Evolutionary conservation across 2,329 filamentous ascomycete species (phyloP).

Genomic region (Ophiostoma quercus): DNA sequence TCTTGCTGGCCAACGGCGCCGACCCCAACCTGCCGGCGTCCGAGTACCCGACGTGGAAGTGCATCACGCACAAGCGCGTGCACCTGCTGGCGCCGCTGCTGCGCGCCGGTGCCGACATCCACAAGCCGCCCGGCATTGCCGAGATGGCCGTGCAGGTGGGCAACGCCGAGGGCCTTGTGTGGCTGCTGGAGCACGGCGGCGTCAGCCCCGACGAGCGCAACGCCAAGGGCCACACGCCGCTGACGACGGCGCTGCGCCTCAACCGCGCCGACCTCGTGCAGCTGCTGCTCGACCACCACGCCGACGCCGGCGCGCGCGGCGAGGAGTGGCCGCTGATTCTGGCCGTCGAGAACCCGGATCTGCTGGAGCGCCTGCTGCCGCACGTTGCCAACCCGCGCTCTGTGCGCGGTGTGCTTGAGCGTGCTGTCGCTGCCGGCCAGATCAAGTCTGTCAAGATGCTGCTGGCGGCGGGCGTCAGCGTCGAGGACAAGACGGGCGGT

Average conservation of each 20-base stretch:
- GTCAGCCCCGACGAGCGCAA: slow-evolving; percentile 35
- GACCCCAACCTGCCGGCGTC: slow-evolving; percentile 33
- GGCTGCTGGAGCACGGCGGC: slow-evolving; percentile 34
- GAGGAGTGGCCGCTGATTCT: slow-evolving; percentile 60
- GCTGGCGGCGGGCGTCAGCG: slow-evolving; percentile 57
- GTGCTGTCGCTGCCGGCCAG: slow-evolving; percentile 49
- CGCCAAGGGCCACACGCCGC: slow-evolving; percentile 32
- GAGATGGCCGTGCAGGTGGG: slow-evolving; percentile 34
- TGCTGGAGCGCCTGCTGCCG: slow-evolving; percentile 47
- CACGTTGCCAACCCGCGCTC: slow-evolving; percentile 51
- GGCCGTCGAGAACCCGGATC: slow-evolving; percentile 56
- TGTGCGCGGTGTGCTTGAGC: slow-evolving; percentile 32
- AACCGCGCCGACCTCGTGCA: slow-evolving; percentile 48
- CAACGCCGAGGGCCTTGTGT: slow-evolving; percentile 37
- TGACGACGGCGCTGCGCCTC: slow-evolving; percentile 32
- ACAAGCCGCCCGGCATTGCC: slow-evolving; percentile 33
- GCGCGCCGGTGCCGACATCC: slow-evolving; percentile 34
- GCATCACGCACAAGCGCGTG: slow-evolving; percentile 30
- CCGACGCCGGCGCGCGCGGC: slow-evolving; percentile 32
- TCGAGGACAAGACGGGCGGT: slow-evolving; percentile 67
- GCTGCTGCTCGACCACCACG: slow-evolving; percentile 35
- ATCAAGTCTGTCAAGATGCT: slow-evolving; percentile 63
- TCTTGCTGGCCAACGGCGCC: slow-evolving; percentile 37
- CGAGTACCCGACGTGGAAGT: slow-evolving; percentile 36
- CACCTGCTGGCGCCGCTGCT: slow-evolving; percentile 37